Evolutionary conservation across 805 yeast species (phyloP), one percentile per base, ranked within the genome.

Genomic region (Groenewaldozyma tartarivorans): DNA sequence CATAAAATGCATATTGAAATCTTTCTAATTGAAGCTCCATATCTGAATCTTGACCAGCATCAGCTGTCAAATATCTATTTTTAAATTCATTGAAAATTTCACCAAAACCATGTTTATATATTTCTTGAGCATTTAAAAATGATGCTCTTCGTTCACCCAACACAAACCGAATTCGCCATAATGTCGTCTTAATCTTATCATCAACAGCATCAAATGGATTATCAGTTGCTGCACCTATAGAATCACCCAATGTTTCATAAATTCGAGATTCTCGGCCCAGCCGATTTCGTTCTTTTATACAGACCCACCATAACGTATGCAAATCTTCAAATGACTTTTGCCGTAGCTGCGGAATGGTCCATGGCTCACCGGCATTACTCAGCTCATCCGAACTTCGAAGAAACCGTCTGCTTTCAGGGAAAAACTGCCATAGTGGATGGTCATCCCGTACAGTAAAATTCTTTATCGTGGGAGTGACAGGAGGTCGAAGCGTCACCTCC

Each of bases 401-500:
- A 45, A 78, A 75, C 52, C 71, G 68, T 43, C 77, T 69, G n/a
- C n/a, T n/a, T 31, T 82, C 72, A 48, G 58, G 57, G 66, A 90
- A 92, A 59, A 92, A 92, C 53, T 83, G 88, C 95, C 96, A 92
- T 48, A 92, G 69, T 22, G 97, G 98, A 62, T 92, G 98, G 58
- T 81, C 82, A 4, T 81, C 90, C 11, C 77, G 72, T 26, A 83
- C 82, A 45, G 70, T 70, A 41, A 88, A 69, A 60, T 84, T 84
- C 48, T 71, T 68, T 40, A 74, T 79, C 1, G 92, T 74, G 13
- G 98, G 97, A 11, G 84, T 73, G 49, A 92, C 81, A 13, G 97
- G 97, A 9, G 81, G 73, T 41, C 90, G 74, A 48, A 88, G 70
- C 48, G 68, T 44, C 26, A 45, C 19, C n/a, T 19, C 35, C 4